Evolutionary conservation across 805 yeast species (phyloP), one percentile per base, ranked within the genome.

Genomic region (Metschnikowia henanensis): DNA sequence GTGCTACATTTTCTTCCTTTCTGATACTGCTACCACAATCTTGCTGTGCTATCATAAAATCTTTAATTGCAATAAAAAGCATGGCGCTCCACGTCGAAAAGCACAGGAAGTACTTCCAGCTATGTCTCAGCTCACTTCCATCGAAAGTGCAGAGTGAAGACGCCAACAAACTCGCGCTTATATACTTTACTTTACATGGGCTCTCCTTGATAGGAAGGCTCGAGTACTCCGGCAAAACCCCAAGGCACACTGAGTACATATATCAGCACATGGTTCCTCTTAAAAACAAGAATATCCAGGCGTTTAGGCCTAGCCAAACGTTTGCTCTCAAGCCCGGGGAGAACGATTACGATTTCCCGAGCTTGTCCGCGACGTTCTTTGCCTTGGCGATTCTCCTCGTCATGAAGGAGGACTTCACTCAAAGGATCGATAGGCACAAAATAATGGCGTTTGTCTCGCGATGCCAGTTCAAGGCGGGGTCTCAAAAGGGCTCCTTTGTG

Each of bases 311-410:
- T 1, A 80, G 85, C 6, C 52, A 66, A 19, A 68, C 75, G 2
- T 83, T 81, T 53, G 58, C 59, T 20, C 51, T 58, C 23, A 54
- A 54, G 7, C 35, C 47, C 13, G 56, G 52, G 2, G 35, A 15
- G 4, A 43, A 49, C 36, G 36, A 31, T 30, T 82, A 79, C 54
- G 90, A 83, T 55, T 66, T 80, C 1, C 79, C 91, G 1, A 84
- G 80, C 50, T 61, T 88, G 6, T 78, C 92, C 0, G 80, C 90
- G 5, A 90, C 97, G 0, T 80, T 82, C 51, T 86, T 90, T 65
- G 91, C 88, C 2, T 61, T 90, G 26, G 75, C 79, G 28, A 68
- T 75, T 9, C 66, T 86, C 30, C 59, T 80, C 1, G 65, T 78
- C n/a, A 64, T 86, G 12, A 68, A 70, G 25, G 77, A 73, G 38